These are phyloP conservation scores for Discostella stelligeroides DNA, from an alignment of 108 stramenopile genomes.

Conservation along the genomic window DNA sequence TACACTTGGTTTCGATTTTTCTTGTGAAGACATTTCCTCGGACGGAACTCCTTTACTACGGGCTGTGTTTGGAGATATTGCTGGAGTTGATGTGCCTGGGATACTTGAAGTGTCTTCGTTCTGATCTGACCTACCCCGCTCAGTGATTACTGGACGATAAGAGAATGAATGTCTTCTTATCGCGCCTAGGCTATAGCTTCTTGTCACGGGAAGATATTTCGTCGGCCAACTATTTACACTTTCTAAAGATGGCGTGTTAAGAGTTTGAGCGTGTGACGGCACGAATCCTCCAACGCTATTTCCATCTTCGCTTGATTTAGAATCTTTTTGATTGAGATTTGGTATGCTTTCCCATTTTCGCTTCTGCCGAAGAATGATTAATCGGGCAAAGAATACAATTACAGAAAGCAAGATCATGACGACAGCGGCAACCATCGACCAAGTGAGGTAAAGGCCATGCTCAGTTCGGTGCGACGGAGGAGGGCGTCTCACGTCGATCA, in stretches of 20 bases:
- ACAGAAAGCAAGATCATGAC: slow-evolving; percentile 11
- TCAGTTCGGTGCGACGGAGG: slow-evolving; percentile 39
- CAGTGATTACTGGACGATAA: background rate
- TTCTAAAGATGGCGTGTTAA: slow-evolving; percentile 18
- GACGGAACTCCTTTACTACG: slow-evolving; percentile 9
- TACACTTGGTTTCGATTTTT: slow-evolving; percentile 8
- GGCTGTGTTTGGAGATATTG: slow-evolving; percentile 6
- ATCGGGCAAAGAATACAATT: slow-evolving; percentile 18
- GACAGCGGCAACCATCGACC: slow-evolving; percentile 42
- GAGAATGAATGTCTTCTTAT: slow-evolving; percentile 20
- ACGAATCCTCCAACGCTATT: slow-evolving; percentile 8
- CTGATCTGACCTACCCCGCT: slow-evolving; percentile 21
- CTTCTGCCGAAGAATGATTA: slow-evolving; percentile 34
- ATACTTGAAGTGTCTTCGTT: slow-evolving; percentile 2
- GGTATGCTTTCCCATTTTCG: slow-evolving; percentile 41
- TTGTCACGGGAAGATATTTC: slow-evolving; percentile 20
- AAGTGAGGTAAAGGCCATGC: slow-evolving; percentile 55
- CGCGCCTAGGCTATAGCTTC: slow-evolving; percentile 39
- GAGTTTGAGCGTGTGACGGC: slow-evolving; percentile 9
- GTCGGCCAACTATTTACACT: slow-evolving; percentile 1
- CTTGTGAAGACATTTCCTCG: slow-evolving; percentile 3
- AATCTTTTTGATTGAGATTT: slow-evolving; percentile 24
- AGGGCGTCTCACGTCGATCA: slow-evolving; percentile 13
- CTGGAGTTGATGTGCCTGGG: background rate
- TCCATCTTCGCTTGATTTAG: slow-evolving; percentile 34